Base-by-base conservation (phyloP, 495 filamentous ascomycete genomes). In the Aspergillus saccharolyticus region DNA sequence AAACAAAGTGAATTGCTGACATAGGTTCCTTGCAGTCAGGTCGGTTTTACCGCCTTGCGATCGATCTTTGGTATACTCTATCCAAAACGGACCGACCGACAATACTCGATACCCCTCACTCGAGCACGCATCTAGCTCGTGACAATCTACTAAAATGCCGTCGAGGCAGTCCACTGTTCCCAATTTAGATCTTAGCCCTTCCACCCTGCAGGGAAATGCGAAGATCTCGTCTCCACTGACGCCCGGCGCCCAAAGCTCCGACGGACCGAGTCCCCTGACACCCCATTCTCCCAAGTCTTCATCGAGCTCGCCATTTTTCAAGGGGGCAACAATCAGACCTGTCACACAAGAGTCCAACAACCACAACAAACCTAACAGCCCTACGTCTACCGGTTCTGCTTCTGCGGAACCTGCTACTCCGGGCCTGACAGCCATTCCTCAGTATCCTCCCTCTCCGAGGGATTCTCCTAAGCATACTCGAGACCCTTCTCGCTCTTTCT, bases 401-500 rank as follows among this genome's bases (percentile, higher is more conserved):
- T 33, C 47, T 33, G 45, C 66, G 17, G 69, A 77, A 54, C 62
- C 72, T 44, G 58, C 66, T 21, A 79, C 78, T 17, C 79, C 79
- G 20, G 76, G 74, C 7, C 60, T 81, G 51, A 83, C 82, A 15
- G 75, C 82, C 18, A 78, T 83, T 51, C 80, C 81, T 33, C 74
- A 77, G 62, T 72, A 79, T 55, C 80, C 81, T 39, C 72, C 80
- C 8, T 82, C 78, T 9, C 76, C 79, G 3, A 78, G 70, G 53
- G 69, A 73, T 12, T 70, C 72, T 17, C 65, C 74, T 2, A 81
- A 76, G 60, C 81, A 80, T 55, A 63, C 67, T n/a, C 74, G 80
- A 54, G 81, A 83, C 54, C 66, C 73, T 5, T 83, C 81, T 8
- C 78, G 72, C 53, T 80, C 79, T 2, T 81, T 85, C 45, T 85